Percentiles rank a stretch among this genome's conserved stretches.
Conservation (phyloP, 495 filamentous ascomycete species). For the Lichenothelia convexa region DNA sequence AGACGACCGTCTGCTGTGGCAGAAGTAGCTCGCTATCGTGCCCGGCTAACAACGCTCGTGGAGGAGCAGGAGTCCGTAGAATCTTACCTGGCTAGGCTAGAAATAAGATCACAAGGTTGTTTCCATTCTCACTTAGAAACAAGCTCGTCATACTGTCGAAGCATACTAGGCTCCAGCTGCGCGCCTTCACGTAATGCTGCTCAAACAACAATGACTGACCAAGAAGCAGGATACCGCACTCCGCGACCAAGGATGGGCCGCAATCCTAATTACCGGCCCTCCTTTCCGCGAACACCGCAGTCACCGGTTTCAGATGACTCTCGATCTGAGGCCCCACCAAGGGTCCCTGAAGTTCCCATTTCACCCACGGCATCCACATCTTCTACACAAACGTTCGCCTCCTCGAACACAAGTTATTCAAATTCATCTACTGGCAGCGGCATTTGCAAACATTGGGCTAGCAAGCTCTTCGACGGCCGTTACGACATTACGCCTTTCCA, state of each 20-base stretch:
- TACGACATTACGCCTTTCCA: conserved; percentile 25
- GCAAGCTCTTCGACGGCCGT: conserved; percentile 26
- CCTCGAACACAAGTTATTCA: conserved; percentile 15
- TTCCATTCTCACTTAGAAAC: no score
- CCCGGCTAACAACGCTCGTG: no score
- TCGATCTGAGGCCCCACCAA: conserved; percentile 1
- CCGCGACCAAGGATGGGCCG: neutral
- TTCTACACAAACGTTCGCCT: conserved; percentile 8
- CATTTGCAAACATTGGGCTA: conserved; percentile 33
- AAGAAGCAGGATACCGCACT: neutral
- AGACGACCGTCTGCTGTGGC: no score
- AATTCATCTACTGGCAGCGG: conserved; percentile 4
- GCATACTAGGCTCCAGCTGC: no score
- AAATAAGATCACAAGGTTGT: no score
- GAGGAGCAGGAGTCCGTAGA: no score
- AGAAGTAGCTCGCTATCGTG: no score
- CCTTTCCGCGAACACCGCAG: neutral
- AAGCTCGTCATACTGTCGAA: no score
- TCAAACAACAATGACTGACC: no score
- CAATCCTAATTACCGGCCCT: neutral
- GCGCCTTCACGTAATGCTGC: no score
- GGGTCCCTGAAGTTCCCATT: conserved; percentile 10
- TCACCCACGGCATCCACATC: conserved; percentile 15
- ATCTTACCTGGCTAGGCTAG: no score
- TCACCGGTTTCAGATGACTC: neutral